Evolutionary conservation across 345 rosid genomes (phyloP), one percentile per base, ranked within the genome.

Genomic region (Hibiscus tridactylites): DNA sequence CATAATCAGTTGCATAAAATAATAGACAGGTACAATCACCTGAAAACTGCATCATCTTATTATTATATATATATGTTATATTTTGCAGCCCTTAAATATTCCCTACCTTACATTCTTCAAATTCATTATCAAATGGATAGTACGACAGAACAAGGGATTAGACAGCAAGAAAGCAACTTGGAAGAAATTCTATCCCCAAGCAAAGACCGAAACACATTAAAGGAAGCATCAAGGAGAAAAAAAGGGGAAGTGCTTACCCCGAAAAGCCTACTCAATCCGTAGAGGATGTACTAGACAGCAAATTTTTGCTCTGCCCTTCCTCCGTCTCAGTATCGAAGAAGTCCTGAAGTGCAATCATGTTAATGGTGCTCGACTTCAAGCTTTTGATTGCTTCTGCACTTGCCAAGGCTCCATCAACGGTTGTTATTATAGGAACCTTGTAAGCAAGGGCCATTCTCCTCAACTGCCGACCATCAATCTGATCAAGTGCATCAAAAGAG

Each of bases 361-460:
- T 49, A 50, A 95, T 76, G 9, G 83, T 66, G 75, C 86, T 82
- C 37, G 88, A 80, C 76, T 87, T 86, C 88, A 95, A 72, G 84
- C 88, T 95, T 80, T 81, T 85, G 54, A 95, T 92, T 33, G 97
- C 99, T 29, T 84, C 91, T 0, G 94, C 96, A 59, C 90, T 92
- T 39, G 99, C 97, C 78, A 90, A 79, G 6, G 97, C 98, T 65
- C 99, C 98, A 44, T 95, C 90, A 19, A 95, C 90, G 0, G 98
- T 95, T 21, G 99, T 95, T 72, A 92, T 84, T 74, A 87, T 85
- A 11, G 99, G 97, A 79, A 92, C 90, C 83, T 90, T 92, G 80
- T 91, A 95, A 16, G 94, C 93, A 71, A 92, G 89, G 62, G 94
- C 97, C 99, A 87, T 92, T 80, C 97, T 89, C 80, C 98, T 87